Conservation (phyloP, 495 filamentous ascomycete genomes). For the Recurvomyces mirabilis region DNA sequence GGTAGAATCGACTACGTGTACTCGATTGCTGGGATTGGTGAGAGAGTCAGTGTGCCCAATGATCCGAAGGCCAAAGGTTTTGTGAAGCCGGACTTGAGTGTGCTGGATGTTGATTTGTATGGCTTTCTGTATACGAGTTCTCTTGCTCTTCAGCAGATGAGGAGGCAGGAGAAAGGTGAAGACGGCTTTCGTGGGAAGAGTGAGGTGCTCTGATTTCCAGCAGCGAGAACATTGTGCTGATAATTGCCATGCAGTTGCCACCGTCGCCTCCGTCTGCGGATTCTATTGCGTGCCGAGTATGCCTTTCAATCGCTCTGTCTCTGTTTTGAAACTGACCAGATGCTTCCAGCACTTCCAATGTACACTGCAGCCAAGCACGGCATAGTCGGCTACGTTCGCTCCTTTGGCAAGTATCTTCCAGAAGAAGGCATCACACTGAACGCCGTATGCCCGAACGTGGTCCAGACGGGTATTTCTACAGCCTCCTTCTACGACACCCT, state of each 20-base stretch:
- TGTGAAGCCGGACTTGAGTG: constrained; percentile 20
- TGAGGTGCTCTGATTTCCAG: not conserved
- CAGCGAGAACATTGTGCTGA: not conserved
- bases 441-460: constrained; percentile 23
- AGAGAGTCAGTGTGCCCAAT: constrained; percentile 14
- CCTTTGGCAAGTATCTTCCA: constrained; percentile 24
- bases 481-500: constrained; percentile 21
- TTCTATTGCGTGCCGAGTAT: constrained; percentile 23
- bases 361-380: constrained; percentile 25
- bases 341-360: constrained; percentile 16
- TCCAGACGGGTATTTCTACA: constrained; percentile 22
- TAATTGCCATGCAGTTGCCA: constrained; percentile 8
- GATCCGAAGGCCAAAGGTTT: constrained; percentile 11
- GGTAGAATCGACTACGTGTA: constrained; percentile 21
- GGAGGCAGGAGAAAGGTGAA: constrained; percentile 20
- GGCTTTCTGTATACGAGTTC: constrained; percentile 19
- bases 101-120: constrained; percentile 21
- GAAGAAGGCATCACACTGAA: constrained; percentile 24
- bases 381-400: constrained; percentile 22
- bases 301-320: too few relatives aligned
- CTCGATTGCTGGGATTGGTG: constrained; percentile 24
- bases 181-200: constrained; percentile 22
- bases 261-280: constrained; percentile 22
- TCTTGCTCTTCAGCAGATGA: constrained; percentile 24
- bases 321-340: too few relatives aligned